phyloP scores from a whole-genome alignment of 495 filamentous ascomycete species.

The Talaromyces thailandensis region DNA sequence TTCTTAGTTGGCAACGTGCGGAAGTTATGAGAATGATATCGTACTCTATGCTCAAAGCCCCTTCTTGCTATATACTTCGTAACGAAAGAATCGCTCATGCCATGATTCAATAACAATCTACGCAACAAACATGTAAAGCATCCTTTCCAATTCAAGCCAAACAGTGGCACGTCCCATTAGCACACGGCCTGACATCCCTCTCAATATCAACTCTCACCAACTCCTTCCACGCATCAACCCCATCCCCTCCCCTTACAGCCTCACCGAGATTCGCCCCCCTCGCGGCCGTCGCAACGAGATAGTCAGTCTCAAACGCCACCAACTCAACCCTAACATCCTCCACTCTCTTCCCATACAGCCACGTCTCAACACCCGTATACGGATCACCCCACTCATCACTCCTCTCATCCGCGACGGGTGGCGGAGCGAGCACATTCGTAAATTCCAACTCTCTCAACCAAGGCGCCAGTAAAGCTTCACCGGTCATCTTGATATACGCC shows the following conservation, averaged over 20 bases:
- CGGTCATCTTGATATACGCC: constrained; percentile 89
- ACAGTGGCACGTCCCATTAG: constrained; percentile 11
- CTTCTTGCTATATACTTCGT: background rate
- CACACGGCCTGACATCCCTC: constrained; percentile 21
- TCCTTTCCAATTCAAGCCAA: background rate
- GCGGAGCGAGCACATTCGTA: constrained; percentile 49
- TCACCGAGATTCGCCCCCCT: constrained; percentile 21
- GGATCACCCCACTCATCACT: constrained; percentile 36
- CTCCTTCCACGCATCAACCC: constrained; percentile 13
- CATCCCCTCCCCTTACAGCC: background rate
- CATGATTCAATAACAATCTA: background rate
- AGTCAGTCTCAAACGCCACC: constrained; percentile 50
- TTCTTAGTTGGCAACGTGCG: background rate
- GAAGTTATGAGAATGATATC: background rate
- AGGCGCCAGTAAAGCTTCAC: constrained; percentile 72
- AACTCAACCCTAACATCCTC: constrained; percentile 52
- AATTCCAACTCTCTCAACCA: constrained; percentile 71
- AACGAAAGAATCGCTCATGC: background rate
- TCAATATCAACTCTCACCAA: constrained; percentile 23
- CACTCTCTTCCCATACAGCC: constrained; percentile 36
- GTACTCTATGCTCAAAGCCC: background rate
- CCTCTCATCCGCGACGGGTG: constrained; percentile 18
- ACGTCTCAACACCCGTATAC: constrained; percentile 43
- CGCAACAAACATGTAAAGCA: background rate
- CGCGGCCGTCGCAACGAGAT: constrained; percentile 51